Evolutionary conservation across 139 green algal species (phyloP), one percentile per base, ranked within the genome.

Genomic region (Coelastrella sp.): DNA sequence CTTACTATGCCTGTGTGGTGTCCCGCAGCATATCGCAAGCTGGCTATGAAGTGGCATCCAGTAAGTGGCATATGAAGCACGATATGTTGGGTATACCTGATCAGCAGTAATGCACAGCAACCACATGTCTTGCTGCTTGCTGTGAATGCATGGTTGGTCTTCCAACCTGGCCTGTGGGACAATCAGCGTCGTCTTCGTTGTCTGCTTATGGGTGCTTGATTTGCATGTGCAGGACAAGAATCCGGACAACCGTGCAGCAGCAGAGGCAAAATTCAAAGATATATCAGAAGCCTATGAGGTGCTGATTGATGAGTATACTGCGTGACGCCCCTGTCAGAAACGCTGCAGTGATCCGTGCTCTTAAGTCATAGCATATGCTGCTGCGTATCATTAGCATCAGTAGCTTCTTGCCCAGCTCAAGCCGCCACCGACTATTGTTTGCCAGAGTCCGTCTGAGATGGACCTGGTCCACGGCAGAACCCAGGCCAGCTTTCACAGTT

Each of bases 271-370:
- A 86, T 97, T 97, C 83, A 98, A 98, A 60, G 92, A 98, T 68
- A 80, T 98, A 19, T 92, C 85, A 5, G 95, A 98, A 81, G 95
- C 95, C 0, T 98, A 96, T 48, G 95, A 98, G 77, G 92, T 93
- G 66, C 15, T 85, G 9, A 62, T n/a, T 41, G 62, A 21, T 57
- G 13, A 57, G n/a, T n/a, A n/a, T n/a, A n/a, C n/a, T n/a, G n/a
- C n/a, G n/a, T n/a, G n/a, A n/a, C n/a, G n/a, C n/a, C n/a, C n/a
- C n/a, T n/a, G n/a, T n/a, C n/a, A n/a, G n/a, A n/a, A n/a, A n/a
- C n/a, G n/a, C n/a, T n/a, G n/a, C n/a, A n/a, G n/a, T n/a, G n/a
- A n/a, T n/a, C n/a, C n/a, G n/a, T n/a, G n/a, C n/a, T n/a, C n/a
- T n/a, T n/a, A n/a, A n/a, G n/a, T n/a, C n/a, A n/a, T n/a, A n/a